phyloP scores from a whole-genome alignment of 495 filamentous ascomycete species.

The Neurospora tetraspora region DNA sequence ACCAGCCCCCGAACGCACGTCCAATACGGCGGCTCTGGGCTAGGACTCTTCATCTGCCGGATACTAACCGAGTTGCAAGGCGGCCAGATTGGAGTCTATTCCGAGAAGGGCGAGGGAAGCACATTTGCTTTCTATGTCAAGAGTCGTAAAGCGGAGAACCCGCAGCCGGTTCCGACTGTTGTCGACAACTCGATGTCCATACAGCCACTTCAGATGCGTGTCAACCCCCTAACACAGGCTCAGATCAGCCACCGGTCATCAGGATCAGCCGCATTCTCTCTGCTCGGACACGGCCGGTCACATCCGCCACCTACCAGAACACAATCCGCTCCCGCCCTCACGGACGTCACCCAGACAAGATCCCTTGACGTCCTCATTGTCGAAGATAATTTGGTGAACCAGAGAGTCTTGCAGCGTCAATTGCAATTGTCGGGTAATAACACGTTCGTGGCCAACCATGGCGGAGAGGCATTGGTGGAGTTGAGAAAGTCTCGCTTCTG shows the following conservation, averaged over 20 bases:
- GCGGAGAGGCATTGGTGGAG: slow-evolving; percentile 58
- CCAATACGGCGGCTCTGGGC: slow-evolving; percentile 71
- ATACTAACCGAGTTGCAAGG: slow-evolving; percentile 73
- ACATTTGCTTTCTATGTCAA: slow-evolving; percentile 75
- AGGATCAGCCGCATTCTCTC: not conserved
- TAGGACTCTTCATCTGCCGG: slow-evolving; percentile 74
- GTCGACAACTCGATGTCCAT: not conserved
- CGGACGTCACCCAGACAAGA: not conserved
- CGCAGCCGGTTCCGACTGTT: not conserved
- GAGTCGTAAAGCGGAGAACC: slow-evolving; percentile 24
- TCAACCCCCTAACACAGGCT: not conserved
- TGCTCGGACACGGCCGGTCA: not conserved
- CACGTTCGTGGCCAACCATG: slow-evolving; percentile 67
- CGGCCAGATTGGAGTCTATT: slow-evolving; percentile 72
- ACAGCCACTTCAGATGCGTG: not conserved
- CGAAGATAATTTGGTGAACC: slow-evolving; percentile 80
- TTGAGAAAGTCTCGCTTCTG: slow-evolving; percentile 39
- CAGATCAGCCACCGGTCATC: not conserved
- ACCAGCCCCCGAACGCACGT: slow-evolving; percentile 66
- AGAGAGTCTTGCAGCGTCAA: slow-evolving; percentile 61
- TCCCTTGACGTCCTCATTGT: slow-evolving; percentile 54
- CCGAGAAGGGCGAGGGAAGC: slow-evolving; percentile 60
- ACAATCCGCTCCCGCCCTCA: slow-evolving; percentile 7
- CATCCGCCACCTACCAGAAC: not conserved
- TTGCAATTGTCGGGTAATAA: slow-evolving; percentile 58